Base-by-base conservation (phyloP, 2,329 filamentous ascomycete genomes). In the Fusarium sp. region DNA sequence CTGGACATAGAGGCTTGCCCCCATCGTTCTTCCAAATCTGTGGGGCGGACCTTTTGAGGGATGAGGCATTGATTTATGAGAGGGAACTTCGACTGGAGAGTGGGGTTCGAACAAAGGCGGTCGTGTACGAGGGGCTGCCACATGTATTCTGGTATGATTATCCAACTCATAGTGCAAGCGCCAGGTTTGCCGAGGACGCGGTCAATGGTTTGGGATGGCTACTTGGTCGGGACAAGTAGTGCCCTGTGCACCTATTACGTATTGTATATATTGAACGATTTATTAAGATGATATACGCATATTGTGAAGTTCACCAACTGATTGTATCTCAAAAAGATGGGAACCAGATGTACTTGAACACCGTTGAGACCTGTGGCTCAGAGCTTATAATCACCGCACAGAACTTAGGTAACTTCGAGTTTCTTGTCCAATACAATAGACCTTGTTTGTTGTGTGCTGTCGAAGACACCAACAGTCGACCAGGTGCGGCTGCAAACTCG, bases 221-320 rank as follows among this genome's bases (percentile, higher is more conserved):
- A 1, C 40, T 58, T 9, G 30, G 38, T 2, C n/a, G 10, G 2
- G 9, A 33, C 2, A 19, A 33, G 2, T 57, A 57, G 28, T 11
- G 16, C n/a, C 4, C 0, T 9, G 25, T 15, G 44, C 4, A 5
- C 1, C 11, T 32, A 5, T 0, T n/a, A 32, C 10, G 7, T 23
- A 50, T 3, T 13, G 19, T 0, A 12, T 9, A 3, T 13, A 23
- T 23, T 9, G 0, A 7, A 33, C 0, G 0, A 18, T 9, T 7
- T 2, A 0, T 23, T 9, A 10, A 21, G 0, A 8, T 30, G 6
- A 30, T n/a, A 3, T 8, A 21, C n/a, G 19, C 13, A 30, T n/a
- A 8, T 0, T 47, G 4, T 30, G 19, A 30, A 4, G 6, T 4
- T 47, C 6, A 4, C 19, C 6, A 30, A 9, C 3, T 21, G 5